Percentiles rank a stretch among this genome's conserved stretches.
Evolutionary conservation across 2,329 filamentous ascomycete genomes (phyloP).

Genomic region (Blumeriella jaapii): DNA sequence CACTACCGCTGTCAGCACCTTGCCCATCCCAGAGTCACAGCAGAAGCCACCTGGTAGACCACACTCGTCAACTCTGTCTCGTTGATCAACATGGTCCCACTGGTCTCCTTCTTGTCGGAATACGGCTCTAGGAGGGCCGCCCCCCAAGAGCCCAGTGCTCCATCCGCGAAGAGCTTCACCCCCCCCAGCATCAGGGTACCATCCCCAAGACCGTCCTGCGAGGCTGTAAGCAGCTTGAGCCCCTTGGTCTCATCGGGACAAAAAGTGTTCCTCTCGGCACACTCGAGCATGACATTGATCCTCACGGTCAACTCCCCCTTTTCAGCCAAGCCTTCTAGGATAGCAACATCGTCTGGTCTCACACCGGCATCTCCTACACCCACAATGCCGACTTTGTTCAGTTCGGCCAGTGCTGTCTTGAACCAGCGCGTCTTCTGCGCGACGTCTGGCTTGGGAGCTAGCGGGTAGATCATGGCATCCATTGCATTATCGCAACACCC

Average conservation of each 20-base stretch:
- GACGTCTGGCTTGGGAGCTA: slow-evolving; percentile 45
- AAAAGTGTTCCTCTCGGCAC: slow-evolving; percentile 50
- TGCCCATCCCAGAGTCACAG: background rate
- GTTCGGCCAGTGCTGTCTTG: slow-evolving; percentile 45
- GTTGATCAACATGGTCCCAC: slow-evolving; percentile 56
- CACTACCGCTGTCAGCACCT: slow-evolving; percentile 31
- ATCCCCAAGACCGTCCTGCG: slow-evolving; percentile 11
- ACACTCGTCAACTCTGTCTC: slow-evolving; percentile 44
- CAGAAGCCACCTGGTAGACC: slow-evolving; percentile 29
- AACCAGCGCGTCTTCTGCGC: slow-evolving; percentile 44
- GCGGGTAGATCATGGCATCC: slow-evolving; percentile 40
- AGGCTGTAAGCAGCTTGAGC: slow-evolving; percentile 13
- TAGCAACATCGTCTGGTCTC: slow-evolving; percentile 38
- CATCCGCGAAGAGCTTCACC: slow-evolving; percentile 61
- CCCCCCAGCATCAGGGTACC: slow-evolving; percentile 41
- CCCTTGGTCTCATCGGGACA: slow-evolving; percentile 41
- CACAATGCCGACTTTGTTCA: slow-evolving; percentile 55
- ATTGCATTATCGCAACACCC: slow-evolving; percentile 64
- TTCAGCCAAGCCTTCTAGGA: slow-evolving; percentile 42
- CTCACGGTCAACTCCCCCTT: slow-evolving; percentile 46
- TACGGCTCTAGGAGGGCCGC: slow-evolving; percentile 63
- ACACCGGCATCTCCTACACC: slow-evolving; percentile 61
- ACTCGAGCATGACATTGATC: slow-evolving; percentile 60
- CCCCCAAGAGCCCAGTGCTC: slow-evolving; percentile 60
- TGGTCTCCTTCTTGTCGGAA: slow-evolving; percentile 47